Conservation (phyloP, 768 basidiomycete genomes). For the Rhizopogon vinicolor region DNA sequence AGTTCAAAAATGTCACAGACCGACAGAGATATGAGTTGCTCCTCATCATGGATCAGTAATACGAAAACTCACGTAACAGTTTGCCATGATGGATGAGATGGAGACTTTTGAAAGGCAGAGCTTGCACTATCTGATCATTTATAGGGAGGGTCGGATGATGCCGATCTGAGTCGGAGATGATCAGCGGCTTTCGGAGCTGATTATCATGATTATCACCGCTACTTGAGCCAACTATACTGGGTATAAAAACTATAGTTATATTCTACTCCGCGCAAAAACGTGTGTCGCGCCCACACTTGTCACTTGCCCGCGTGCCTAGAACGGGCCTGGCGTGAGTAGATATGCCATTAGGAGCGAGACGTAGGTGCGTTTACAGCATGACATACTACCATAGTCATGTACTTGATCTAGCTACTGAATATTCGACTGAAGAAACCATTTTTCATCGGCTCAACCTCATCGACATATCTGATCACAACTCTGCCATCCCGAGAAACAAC, state of each 20-base stretch:
- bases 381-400: too few species aligned
- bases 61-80: slow-evolving; percentile 12
- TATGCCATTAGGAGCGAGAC: too few species aligned
- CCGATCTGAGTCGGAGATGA: slow-evolving; percentile 15
- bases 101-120: neutral
- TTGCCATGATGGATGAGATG: slow-evolving; percentile 10
- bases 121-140: slow-evolving; percentile 2
- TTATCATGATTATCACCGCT: neutral
- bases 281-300: too few species aligned
- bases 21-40: neutral
- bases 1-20: slow-evolving; percentile 3
- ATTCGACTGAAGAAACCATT: slow-evolving; percentile 9
- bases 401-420: slow-evolving; percentile 4
- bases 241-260: too few species aligned
- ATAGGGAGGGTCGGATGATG: slow-evolving; percentile 11
- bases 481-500: slow-evolving; percentile 33
- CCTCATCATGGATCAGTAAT: neutral
- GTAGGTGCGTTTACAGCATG: too few species aligned
- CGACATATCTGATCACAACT: slow-evolving; percentile 34
- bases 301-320: too few species aligned
- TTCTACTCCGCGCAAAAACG: too few species aligned
- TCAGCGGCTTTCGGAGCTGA: slow-evolving; percentile 8
- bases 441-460: slow-evolving; percentile 19
- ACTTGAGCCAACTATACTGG: too few species aligned
- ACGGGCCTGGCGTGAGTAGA: too few species aligned